Percentiles rank a stretch among this genome's conserved stretches.
phyloP scores from a whole-genome alignment of 306 rosid genomes.

The Gastrolobium bilobum region DNA sequence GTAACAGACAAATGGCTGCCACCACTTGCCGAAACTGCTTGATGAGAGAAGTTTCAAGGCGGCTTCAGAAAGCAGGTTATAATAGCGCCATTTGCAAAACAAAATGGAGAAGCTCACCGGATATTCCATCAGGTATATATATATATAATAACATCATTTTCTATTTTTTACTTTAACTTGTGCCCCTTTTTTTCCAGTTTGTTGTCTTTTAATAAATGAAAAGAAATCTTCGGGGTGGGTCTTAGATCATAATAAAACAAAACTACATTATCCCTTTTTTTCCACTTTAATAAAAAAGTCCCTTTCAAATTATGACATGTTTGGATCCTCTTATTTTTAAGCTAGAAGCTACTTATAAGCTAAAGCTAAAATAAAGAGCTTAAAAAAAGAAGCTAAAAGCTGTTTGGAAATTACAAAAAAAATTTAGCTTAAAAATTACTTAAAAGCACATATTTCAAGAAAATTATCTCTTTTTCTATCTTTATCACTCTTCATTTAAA shows the following conservation, averaged over 20 bases:
- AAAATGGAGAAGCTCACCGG: slow-evolving; percentile 74
- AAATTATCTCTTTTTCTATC: too few species aligned
- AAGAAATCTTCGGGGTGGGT: not conserved
- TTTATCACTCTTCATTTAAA: too few species aligned
- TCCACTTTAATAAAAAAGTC: not conserved
- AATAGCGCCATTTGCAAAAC: slow-evolving; percentile 84
- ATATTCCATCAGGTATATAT: slow-evolving; percentile 74
- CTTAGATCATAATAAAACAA: not conserved
- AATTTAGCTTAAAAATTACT: too few species aligned
- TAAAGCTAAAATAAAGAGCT: too few species aligned
- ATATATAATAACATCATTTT: not conserved
- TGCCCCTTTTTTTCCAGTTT: not conserved
- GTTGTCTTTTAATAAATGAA: too few species aligned
- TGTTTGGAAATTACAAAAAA: too few species aligned
- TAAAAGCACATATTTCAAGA: too few species aligned
- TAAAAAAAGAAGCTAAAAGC: too few species aligned
- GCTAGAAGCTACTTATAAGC: too few species aligned
- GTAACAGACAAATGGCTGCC: slow-evolving; percentile 49
- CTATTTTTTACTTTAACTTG: not conserved
- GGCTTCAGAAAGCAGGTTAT: slow-evolving; percentile 66
- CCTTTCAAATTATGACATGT: slow-evolving; percentile 14
- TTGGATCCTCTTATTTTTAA: too few species aligned
- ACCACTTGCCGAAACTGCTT: slow-evolving; percentile 68
- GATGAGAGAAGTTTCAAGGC: slow-evolving; percentile 69
- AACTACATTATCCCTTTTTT: slow-evolving; percentile 29